Evolutionary conservation across 345 rosid species (phyloP), one percentile per base, ranked within the genome.

Genomic region (Citrus sp.): DNA sequence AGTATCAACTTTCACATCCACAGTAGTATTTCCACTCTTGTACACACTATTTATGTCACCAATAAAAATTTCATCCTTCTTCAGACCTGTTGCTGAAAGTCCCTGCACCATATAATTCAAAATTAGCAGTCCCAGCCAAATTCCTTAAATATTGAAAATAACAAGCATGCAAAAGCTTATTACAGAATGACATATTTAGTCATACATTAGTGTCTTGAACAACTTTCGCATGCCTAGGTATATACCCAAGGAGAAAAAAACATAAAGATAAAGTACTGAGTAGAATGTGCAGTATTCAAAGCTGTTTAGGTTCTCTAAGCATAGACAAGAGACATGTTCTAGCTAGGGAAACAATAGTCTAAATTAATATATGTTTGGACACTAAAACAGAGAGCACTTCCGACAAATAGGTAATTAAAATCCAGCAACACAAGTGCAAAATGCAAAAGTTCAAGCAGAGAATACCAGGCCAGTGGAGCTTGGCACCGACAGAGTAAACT

Each of bases 1-100:
- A 70, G 89, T 85, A 80, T 94, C 94, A 78, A 94, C 86, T 91
- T 88, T 92, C 79, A 92, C 81, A 83, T 94, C 95, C 83, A 91
- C 93, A 60, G 75, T 81, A 81, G 94, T 87, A 62, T 87, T 91
- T 84, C 83, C 82, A 80, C 89, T 86, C 89, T 83, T 91, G 82
- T 88, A 89, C 32, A 86, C 66, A 4, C 90, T 88, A 84, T 80
- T 91, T 73, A 94, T 89, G 84, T 94, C 97, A 56, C 94, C 98
- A 60, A 85, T 75, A 78, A 92, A 90, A 51, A 82, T 63, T 67
- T 89, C 85, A 76, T 89, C 94, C 81, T 84, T 90, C 82, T 90
- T 89, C 81, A 92, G 77, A 51, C 95, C 95, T 59, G 93, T 91
- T 46, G 93, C 94, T 74, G 92, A 89, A 63, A 90, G 86, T 56